Evolutionary conservation across 2,329 filamentous ascomycete species (phyloP), one percentile per base, ranked within the genome.

Genomic region (Xylaria sp.): DNA sequence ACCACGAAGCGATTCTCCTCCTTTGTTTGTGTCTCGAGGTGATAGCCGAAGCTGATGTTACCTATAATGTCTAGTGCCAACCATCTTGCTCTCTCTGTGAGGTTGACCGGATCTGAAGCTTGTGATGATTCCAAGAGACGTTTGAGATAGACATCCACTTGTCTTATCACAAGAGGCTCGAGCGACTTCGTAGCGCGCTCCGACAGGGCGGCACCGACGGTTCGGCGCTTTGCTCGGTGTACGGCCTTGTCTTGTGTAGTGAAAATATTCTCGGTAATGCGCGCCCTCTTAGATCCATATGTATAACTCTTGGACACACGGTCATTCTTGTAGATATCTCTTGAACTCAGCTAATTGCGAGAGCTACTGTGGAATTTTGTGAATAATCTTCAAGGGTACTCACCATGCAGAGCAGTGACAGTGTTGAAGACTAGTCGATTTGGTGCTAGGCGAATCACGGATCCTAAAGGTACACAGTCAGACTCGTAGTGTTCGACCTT

Each of bases 321-420:
- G 53, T 66, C 53, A 48, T 59, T 69, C 25, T 69, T 59, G 32
- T 69, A 66, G 23, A 66, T 69, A 30, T 43, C 48, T n/a, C n/a
- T 48, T n/a, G 1, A 45, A 62, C 4, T 62, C 18, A 62, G 34
- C 45, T 20, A 2, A 23, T 28, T 28, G 10, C 3, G 15, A 18
- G 30, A 25, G 32, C 13, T 39, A 10, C 15, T 50, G 7, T 36
- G 18, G 7, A n/a, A n/a, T 20, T 23, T 34, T 55, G 5, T 8
- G 18, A 36, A 53, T 3, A 34, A 53, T 10, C 4, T 43, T 25
- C 23, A 20, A 36, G 2, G 30, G 8, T 15, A 32, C 50, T 63
- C 39, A 59, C 66, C 48, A 12, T 59, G 62, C 8, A 68, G 15
- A 50, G 63, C 66, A n/a, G 48, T 55, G 0, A 58, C 23, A 0